phyloP scores from a whole-genome alignment of 352 stramenopile genomes.

The Phytophthora citricola region DNA sequence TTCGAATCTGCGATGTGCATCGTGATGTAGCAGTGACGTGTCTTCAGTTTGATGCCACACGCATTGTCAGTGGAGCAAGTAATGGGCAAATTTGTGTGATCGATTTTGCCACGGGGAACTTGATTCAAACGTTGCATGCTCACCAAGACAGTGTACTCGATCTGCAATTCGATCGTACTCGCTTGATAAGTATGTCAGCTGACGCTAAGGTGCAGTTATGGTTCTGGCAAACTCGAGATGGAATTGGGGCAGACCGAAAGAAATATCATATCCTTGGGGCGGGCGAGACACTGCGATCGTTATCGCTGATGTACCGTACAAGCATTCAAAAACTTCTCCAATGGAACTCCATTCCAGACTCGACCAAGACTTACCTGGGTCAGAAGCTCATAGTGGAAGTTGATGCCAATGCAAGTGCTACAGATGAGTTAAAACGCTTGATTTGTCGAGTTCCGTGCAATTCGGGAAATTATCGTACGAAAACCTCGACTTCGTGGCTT shows the following conservation, averaged over 20 bases:
- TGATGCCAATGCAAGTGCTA: constrained; percentile 38
- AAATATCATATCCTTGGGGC: constrained; percentile 81
- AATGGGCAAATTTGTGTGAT: constrained; percentile 71
- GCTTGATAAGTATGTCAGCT: constrained; percentile 68
- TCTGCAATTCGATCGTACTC: constrained; percentile 76
- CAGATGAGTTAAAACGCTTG: constrained; percentile 66
- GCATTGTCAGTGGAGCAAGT: constrained; percentile 65
- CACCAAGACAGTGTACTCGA: constrained; percentile 60
- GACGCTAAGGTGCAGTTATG: constrained; percentile 67
- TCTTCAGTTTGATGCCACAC: constrained; percentile 80
- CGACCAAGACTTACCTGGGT: constrained; percentile 74
- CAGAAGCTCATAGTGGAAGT: constrained; percentile 81
- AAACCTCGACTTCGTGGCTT: constrained; percentile 68
- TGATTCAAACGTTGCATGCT: constrained; percentile 70
- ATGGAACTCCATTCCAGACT: constrained; percentile 78
- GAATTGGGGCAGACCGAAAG: constrained; percentile 47
- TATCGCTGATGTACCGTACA: constrained; percentile 82
- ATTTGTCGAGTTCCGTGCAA: constrained; percentile 47
- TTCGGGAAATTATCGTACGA: constrained; percentile 74
- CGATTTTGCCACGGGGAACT: constrained; percentile 74
- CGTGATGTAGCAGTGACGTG: constrained; percentile 56
- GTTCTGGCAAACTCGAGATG: constrained; percentile 70
- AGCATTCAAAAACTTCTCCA: constrained; percentile 70
- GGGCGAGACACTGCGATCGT: constrained; percentile 69
- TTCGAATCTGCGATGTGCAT: constrained; percentile 70